phyloP scores from a whole-genome alignment of 768 basidiomycete species.

The Xerocomellus amylosporus region DNA sequence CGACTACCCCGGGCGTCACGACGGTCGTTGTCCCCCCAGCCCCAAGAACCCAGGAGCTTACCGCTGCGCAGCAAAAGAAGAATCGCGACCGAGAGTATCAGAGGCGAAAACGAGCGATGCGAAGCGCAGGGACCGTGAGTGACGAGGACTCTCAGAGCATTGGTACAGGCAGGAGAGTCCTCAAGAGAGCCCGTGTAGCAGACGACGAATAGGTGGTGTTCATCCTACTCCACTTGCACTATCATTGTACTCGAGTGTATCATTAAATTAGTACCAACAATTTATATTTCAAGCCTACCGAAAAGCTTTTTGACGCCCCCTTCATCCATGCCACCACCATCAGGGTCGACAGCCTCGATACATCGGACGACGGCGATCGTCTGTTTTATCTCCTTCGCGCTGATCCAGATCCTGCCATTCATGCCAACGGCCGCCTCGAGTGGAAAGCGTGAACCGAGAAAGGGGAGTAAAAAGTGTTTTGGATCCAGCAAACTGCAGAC shows the following conservation, averaged over 20 bases:
- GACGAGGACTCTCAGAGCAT: constrained; percentile 60
- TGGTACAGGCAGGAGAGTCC: constrained; percentile 55
- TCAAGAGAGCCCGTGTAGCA: constrained; percentile 62
- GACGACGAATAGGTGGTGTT: constrained; percentile 56
- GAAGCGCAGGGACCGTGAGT: constrained; percentile 65
- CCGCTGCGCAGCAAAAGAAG: constrained; percentile 73
- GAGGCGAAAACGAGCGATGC: constrained; percentile 65
- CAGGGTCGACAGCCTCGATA: constrained; percentile 79
- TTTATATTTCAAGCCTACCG: constrained; percentile 41
- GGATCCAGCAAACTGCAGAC: constrained; percentile 68
- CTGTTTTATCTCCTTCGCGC: constrained; percentile 65
- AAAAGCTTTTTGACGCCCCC: constrained; percentile 52
- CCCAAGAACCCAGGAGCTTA: constrained; percentile 61
- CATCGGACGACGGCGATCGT: constrained; percentile 75
- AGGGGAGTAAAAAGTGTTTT: constrained; percentile 76
- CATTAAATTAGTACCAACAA: not conserved
- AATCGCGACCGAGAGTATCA: constrained; percentile 80
- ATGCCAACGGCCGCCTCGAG: constrained; percentile 86
- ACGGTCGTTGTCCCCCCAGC: constrained; percentile 79
- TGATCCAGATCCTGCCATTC: constrained; percentile 93
- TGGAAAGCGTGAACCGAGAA: constrained; percentile 78
- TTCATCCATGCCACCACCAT: constrained; percentile 62
- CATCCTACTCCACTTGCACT: not conserved
- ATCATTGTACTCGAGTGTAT: constrained; percentile 7
- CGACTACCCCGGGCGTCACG: constrained; percentile 68